Percentiles rank a stretch among this genome's conserved stretches.
Evolutionary conservation across 108 stramenopile species (phyloP).

Genomic region (Nannochloropsis oceanica): DNA sequence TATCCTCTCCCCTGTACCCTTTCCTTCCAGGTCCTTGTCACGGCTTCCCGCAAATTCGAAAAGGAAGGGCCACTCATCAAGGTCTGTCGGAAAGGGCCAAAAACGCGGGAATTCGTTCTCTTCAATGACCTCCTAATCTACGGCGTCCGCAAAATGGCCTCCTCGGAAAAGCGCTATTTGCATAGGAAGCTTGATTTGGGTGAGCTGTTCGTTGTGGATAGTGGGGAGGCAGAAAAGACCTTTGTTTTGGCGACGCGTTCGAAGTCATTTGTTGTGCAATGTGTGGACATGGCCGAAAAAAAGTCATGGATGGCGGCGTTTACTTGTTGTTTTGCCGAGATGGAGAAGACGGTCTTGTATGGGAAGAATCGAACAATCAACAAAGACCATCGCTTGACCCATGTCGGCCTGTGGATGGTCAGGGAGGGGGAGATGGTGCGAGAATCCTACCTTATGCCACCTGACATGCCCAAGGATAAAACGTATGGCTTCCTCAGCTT

Average conservation of each 20-base stretch:
- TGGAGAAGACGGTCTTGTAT: neutral
- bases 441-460: neutral
- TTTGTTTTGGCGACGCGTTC: neutral
- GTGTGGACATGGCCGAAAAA: neutral
- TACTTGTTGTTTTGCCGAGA: neutral
- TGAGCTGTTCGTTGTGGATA: neutral
- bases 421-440: neutral
- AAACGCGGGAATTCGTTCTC: conserved; percentile 15
- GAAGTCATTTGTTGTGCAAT: neutral
- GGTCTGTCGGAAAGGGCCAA: conserved; percentile 23
- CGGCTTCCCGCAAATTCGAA: neutral
- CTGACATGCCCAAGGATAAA: neutral
- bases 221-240: neutral
- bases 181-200: neutral
- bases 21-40: neutral
- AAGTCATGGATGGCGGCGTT: neutral
- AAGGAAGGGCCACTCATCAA: conserved; percentile 18
- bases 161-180: neutral
- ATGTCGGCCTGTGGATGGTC: neutral
- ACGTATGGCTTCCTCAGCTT: neutral
- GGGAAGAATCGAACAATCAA: neutral
- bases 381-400: neutral
- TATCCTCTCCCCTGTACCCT: neutral
- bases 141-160: neutral
- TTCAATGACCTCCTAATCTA: conserved; percentile 34